phyloP scores from a whole-genome alignment of 176 grass and related monocot genomes.

The Phoenix dactylifera region DNA sequence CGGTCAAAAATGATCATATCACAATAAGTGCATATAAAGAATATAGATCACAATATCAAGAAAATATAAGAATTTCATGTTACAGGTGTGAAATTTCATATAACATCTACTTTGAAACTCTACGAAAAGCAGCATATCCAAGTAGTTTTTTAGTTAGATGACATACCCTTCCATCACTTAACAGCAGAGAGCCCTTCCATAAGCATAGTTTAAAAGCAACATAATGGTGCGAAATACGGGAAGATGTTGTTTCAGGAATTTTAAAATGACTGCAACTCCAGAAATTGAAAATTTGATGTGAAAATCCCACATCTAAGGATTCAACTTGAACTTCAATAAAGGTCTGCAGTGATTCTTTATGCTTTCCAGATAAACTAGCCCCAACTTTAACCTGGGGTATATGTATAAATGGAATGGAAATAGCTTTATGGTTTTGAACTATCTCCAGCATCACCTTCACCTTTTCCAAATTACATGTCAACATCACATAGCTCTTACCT shows the following conservation, averaged over 20 bases:
- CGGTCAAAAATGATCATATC: too few relatives aligned
- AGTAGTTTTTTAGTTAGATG: background rate
- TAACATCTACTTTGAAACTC: too few relatives aligned
- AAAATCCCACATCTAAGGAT: constrained; percentile 71
- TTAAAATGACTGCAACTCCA: constrained; percentile 45
- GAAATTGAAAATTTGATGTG: constrained; percentile 88
- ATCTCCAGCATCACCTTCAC: constrained; percentile 64
- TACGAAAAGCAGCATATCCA: too few relatives aligned
- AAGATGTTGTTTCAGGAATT: constrained; percentile 46
- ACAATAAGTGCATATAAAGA: too few relatives aligned
- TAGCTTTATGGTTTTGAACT: constrained; percentile 42
- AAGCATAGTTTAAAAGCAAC: constrained; percentile 48
- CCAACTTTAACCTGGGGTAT: constrained; percentile 53
- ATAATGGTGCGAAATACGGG: constrained; percentile 30
- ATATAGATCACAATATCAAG: too few relatives aligned
- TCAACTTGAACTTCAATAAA: constrained; percentile 59
- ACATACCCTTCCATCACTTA: constrained; percentile 98
- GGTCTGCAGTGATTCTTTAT: constrained; percentile 25
- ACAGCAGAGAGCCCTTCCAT: constrained; percentile 74
- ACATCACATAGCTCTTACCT: constrained; percentile 34
- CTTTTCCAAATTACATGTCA: constrained; percentile 67
- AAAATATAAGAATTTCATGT: too few relatives aligned
- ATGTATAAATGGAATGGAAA: constrained; percentile 74
- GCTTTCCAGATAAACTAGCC: constrained; percentile 32
- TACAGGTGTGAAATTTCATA: too few relatives aligned